These are phyloP conservation scores for Domatiomyces globalis DNA, from an alignment of 2,329 filamentous ascomycete species.

Conservation along the genomic window DNA sequence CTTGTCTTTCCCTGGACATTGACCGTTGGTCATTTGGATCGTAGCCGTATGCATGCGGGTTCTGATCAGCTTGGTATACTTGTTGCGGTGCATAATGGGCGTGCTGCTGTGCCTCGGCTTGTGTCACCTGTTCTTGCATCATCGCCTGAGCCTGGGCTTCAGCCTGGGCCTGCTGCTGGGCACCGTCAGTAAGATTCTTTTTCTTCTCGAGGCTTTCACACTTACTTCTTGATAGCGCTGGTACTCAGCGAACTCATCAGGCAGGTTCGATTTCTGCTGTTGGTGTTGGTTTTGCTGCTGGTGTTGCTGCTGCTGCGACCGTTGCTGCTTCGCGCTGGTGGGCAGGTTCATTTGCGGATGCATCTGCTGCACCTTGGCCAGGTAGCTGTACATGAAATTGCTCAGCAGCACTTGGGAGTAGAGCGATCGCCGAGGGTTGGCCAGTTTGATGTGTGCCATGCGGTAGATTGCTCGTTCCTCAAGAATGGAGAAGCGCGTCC, in stretches of 20 bases:
- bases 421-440: constrained; percentile 83
- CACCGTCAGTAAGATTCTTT: constrained; percentile 4
- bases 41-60: constrained; percentile 2
- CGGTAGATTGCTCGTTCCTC: constrained; percentile 95
- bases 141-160: not conserved
- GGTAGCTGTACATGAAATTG: constrained; percentile 99
- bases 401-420: constrained; percentile 91
- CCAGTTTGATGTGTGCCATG: constrained; percentile 97
- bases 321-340: constrained; percentile 58
- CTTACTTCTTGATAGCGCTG: constrained; percentile 35
- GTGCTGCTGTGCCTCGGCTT: constrained; percentile 21
- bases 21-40: not conserved
- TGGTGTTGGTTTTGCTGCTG: constrained; percentile 19
- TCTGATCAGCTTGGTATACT: constrained; percentile 5
- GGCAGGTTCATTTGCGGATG: constrained; percentile 89
- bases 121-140: not conserved
- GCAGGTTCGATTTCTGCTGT: constrained; percentile 20
- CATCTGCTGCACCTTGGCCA: constrained; percentile 97
- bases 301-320: constrained; percentile 24
- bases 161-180: constrained; percentile 6
- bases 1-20: not conserved
- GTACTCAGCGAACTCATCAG: constrained; percentile 32
- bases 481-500: constrained; percentile 86
- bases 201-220: not conserved
- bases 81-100: constrained; percentile 18